These are phyloP conservation scores for Epichloe typhina DNA, from an alignment of 2,329 filamentous ascomycete species.

Conservation along the genomic window DNA sequence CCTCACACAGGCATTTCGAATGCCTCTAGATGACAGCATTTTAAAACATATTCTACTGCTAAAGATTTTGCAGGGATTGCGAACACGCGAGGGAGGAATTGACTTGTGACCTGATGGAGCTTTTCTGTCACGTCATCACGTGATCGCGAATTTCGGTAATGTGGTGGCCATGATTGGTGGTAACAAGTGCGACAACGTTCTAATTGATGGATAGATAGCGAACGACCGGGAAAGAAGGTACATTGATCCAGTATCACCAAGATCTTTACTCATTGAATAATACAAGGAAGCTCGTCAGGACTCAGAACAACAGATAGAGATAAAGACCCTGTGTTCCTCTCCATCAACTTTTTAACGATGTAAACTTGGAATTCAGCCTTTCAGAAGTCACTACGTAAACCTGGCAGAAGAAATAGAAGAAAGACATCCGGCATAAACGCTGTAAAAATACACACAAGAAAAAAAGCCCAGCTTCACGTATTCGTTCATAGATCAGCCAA, in stretches of 20 bases:
- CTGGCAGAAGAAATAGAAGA: neutral
- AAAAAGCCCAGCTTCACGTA: neutral
- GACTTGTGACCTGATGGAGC: slow-evolving; percentile 4
- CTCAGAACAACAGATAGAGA: too few relatives aligned
- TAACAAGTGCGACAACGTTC: neutral
- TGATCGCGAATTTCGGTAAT: slow-evolving; percentile 11
- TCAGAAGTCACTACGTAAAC: neutral
- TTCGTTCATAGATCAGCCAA: slow-evolving; percentile 33
- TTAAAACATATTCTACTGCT: slow-evolving; percentile 7
- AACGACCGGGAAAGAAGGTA: too few relatives aligned
- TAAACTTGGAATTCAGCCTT: neutral
- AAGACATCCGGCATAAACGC: neutral
- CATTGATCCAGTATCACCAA: too few relatives aligned
- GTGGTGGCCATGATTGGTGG: slow-evolving; percentile 7
- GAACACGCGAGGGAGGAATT: neutral
- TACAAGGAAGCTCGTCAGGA: too few relatives aligned
- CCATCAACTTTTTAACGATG: too few relatives aligned
- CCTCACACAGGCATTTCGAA: slow-evolving; percentile 20
- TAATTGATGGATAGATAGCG: too few relatives aligned
- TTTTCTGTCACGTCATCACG: slow-evolving; percentile 18
- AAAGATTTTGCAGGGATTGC: slow-evolving; percentile 2
- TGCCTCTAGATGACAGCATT: slow-evolving; percentile 23
- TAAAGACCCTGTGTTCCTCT: too few relatives aligned
- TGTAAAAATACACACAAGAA: neutral
- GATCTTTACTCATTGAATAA: too few relatives aligned